phyloP scores from a whole-genome alignment of 345 rosid genomes.

The Aquilaria sinensis region DNA sequence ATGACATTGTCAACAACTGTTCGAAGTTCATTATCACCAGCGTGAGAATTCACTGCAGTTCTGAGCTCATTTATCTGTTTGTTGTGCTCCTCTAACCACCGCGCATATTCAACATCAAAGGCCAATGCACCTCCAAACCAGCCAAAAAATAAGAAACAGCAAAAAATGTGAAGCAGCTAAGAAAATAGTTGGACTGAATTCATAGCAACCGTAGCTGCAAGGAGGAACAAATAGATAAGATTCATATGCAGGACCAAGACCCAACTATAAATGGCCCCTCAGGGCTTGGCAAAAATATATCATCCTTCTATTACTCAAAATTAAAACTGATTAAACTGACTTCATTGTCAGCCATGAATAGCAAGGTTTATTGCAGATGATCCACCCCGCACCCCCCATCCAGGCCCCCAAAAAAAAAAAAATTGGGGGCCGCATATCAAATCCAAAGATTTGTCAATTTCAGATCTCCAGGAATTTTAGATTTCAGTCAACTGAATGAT shows the following conservation, averaged over 20 bases:
- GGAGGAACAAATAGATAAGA: no score
- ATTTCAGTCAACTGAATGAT: no score
- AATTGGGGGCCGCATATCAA: no score
- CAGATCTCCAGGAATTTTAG: no score
- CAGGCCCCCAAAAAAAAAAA: no score
- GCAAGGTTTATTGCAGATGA: no score
- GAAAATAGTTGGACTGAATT: neutral
- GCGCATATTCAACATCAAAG: conserved; percentile 77
- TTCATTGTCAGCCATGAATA: no score
- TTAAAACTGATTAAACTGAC: no score
- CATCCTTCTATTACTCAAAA: neutral
- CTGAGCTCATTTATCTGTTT: conserved; percentile 69
- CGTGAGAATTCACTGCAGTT: conserved; percentile 84
- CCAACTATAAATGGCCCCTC: neutral
- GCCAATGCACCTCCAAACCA: conserved; percentile 68
- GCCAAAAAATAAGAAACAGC: neutral
- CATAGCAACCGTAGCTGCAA: neutral
- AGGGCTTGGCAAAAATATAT: neutral
- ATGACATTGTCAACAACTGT: conserved; percentile 57
- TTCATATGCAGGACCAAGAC: neutral
- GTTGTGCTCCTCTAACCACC: conserved; percentile 90
- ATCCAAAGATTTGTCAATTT: no score
- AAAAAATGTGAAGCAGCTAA: neutral
- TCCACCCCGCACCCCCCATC: no score
- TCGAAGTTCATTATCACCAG: conserved; percentile 85